Base-by-base conservation (phyloP, 345 rosid genomes). In the Clausena lansium region DNA sequence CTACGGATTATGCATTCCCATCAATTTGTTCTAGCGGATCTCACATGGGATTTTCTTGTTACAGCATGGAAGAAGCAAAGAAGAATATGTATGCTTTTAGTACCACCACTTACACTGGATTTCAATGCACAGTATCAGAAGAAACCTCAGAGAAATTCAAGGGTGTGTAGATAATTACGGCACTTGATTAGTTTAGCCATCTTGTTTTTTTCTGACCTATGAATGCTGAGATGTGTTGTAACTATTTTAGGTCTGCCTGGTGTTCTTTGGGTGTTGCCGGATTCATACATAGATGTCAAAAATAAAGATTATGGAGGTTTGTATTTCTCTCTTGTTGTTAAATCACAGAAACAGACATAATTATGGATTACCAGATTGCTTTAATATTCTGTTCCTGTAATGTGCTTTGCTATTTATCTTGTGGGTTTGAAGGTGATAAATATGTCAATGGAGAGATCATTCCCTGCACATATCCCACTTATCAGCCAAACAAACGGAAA, bases 241-340 rank as follows among this genome's bases (percentile, higher is more conserved):
- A 36, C 73, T 69, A 14, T 59, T 85, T 81, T 78, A 95, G 99
- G 99, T 77, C 83, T 95, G 84, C 99, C 99, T 74, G 99, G 99
- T 27, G 99, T 95, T 71, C 94, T 93, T 6, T 95, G 99, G 99
- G 99, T 93, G 45, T 85, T 95, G 33, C 99, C 99, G 0, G 99
- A 95, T 82, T 95, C 98, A 10, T 95, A 92, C 83, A 95, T 95
- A 57, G 98, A 95, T 79, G 96, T 93, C 61, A 95, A 95, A 81
- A 95, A 95, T 88, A 95, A 95, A 80, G 99, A 95, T 83, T 95
- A 95, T 78, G 99, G 99, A 92, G 99, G 99, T 95, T 65, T 4
- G 30, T 66, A 71, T 63, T 59, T 68, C 59, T 65, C 38, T 4
- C 7, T 65, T 13, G 52, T 63, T 24, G 32, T 4, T n/a, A 47